Base-by-base conservation (phyloP, 768 basidiomycete species). In the Russula compacta region DNA sequence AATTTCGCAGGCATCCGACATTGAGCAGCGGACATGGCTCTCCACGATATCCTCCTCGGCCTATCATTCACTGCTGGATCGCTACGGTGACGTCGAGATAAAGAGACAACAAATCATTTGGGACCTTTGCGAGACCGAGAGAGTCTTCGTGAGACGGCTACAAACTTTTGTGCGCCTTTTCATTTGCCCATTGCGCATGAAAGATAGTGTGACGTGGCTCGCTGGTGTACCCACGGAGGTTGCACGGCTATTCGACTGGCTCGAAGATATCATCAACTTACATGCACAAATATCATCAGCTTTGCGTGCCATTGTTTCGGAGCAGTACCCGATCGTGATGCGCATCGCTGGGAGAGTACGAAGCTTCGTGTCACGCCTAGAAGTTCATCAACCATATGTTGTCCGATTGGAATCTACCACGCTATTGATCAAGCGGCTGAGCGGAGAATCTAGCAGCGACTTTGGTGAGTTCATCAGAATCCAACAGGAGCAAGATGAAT, bases 331-430 rank as follows among this genome's bases (percentile, higher is more conserved):
- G 1, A 71, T 80, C 49, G 72, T 87, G 14, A 74, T 76, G 54
- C 72, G 78, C 17, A 71, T 93, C 33, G 84, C 88, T 8, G 80
- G 82, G 11, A 72, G 77, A 0, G 72, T 95, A 33, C 75, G 82
- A 6, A 70, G 74, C 1, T 87, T 87, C 69, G 79, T 93, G 14
- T 74, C 81, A 1, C 79, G 77, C 48, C 73, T 93, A 36, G 89
- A 95, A 71, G 81, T 90, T 9, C 91, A 97, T 66, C 91, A 93
- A 71, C 87, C 91, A 19, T 95, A 94, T 72, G 74, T 95, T 5
- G 85, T 89, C 17, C 77, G 83, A 49, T 78, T 94, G 39, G 85
- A 85, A 48, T 77, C 78, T 39, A 81, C 86, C 0, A 79, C 80
- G 1, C 71, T 76, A 15, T 69, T 78, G 58, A 82, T 89, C 44